A percentile compares a stretch with the other conserved stretches of the same genome.
Conservation (phyloP, 164 flowering plant genomes). For the Vitis vinifera region DNA sequence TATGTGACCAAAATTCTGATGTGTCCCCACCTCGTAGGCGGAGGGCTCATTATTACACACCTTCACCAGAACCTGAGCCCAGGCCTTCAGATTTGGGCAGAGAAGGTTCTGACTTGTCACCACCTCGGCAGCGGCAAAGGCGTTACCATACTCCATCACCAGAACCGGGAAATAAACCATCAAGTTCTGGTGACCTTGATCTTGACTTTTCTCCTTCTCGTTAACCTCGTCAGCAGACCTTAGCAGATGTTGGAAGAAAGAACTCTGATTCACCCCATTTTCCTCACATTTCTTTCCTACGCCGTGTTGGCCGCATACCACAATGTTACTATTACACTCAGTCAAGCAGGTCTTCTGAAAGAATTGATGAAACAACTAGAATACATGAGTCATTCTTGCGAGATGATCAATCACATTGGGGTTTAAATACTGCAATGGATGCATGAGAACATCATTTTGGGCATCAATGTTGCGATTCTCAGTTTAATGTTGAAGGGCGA, state of each 20-base stretch:
- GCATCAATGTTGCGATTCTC: conserved; percentile 17
- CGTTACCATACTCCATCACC: background rate
- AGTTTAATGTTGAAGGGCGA: conserved; percentile 2
- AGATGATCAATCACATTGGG: conserved; percentile 53
- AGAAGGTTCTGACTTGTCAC: conserved; percentile 7
- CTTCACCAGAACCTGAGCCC: conserved; percentile 31
- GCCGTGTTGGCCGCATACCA: too few species aligned
- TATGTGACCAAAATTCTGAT: conserved; percentile 23
- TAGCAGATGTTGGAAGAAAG: too few species aligned
- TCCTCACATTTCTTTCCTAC: too few species aligned
- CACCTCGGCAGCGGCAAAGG: background rate
- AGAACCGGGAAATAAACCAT: conserved; percentile 3
- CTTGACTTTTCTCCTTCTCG: conserved; percentile 27
- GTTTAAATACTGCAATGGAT: conserved; percentile 51
- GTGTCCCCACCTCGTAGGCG: conserved; percentile 52
- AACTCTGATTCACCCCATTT: too few species aligned
- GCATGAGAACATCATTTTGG: conserved; percentile 41
- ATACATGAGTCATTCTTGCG: conserved; percentile 16
- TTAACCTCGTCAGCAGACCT: conserved; percentile 5
- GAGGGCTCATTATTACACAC: conserved; percentile 35
- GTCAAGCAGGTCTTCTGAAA: too few species aligned
- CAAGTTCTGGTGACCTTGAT: conserved; percentile 2
- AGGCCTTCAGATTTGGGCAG: background rate
- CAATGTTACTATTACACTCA: too few species aligned
- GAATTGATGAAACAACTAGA: conserved; percentile 3